These are phyloP conservation scores for Entrophospora sp. DNA, from an alignment of 192 early-diverging fungal species.

Conservation along the genomic window DNA sequence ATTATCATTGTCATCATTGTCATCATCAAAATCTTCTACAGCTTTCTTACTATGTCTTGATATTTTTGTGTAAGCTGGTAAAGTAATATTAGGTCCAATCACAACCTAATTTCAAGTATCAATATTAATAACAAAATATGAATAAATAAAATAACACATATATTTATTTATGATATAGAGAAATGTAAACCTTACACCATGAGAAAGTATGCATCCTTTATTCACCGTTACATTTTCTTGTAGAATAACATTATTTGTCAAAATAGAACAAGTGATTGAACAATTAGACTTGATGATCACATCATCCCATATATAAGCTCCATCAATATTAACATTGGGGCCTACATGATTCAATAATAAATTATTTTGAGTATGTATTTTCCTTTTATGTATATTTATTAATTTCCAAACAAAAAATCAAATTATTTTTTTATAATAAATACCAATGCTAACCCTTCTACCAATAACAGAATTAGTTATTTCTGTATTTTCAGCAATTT, in stretches of 20 bases:
- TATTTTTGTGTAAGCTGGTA: constrained; percentile 61
- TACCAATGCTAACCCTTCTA: constrained; percentile 62
- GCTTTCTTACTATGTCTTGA: constrained; percentile 32
- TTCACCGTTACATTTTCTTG: constrained; percentile 56
- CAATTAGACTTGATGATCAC: constrained; percentile 60
- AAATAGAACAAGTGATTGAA: constrained; percentile 57
- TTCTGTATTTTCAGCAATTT: constrained; percentile 62
- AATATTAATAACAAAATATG: neutral
- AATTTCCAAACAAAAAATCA: neutral
- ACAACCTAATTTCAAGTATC: constrained; percentile 31
- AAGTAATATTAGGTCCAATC: constrained; percentile 62
- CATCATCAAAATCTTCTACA: constrained; percentile 37
- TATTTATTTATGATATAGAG: neutral
- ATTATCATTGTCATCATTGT: constrained; percentile 24
- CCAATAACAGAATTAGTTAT: constrained; percentile 82
- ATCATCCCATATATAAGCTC: constrained; percentile 81
- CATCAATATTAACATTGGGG: constrained; percentile 64
- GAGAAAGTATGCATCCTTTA: constrained; percentile 64
- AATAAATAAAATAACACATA: neutral
- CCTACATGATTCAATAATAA: constrained; percentile 31
- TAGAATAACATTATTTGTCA: constrained; percentile 65
- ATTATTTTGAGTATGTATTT: no score
- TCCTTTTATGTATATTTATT: neutral
- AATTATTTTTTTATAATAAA: neutral
- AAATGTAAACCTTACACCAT: constrained; percentile 35